Percentiles rank a stretch among this genome's conserved stretches.
Conservation (phyloP, 2,329 filamentous ascomycete genomes). For the Massarina eburnea region DNA sequence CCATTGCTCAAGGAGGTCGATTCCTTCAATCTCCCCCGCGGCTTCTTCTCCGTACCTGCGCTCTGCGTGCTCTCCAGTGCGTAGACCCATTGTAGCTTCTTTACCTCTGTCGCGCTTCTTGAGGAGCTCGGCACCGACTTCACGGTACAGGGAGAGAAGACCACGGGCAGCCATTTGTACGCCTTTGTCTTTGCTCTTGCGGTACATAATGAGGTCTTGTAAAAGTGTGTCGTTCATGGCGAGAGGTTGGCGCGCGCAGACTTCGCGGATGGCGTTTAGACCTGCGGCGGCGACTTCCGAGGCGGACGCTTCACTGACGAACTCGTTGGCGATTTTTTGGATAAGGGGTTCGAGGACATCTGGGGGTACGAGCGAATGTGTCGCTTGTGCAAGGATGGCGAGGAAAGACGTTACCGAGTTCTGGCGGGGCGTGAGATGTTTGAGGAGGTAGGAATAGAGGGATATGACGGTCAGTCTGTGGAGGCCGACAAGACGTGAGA, state of each 20-base stretch:
- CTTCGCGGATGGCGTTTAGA: slow-evolving; percentile 90
- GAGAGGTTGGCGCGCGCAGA: slow-evolving; percentile 89
- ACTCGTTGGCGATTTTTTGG: slow-evolving; percentile 96
- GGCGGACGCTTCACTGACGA: slow-evolving; percentile 91
- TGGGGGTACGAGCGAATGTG: slow-evolving; percentile 87
- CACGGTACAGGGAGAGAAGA: slow-evolving; percentile 84
- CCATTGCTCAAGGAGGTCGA: slow-evolving; percentile 89
- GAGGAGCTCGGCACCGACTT: slow-evolving; percentile 85
- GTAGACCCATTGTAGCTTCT: slow-evolving; percentile 81
- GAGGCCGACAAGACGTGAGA: slow-evolving; percentile 86
- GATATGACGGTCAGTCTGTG: slow-evolving; percentile 89
- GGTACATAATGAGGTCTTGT: slow-evolving; percentile 92
- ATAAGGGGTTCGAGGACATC: slow-evolving; percentile 89
- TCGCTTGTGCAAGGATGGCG: slow-evolving; percentile 87
- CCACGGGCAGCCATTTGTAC: slow-evolving; percentile 99
- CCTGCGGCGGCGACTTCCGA: slow-evolving; percentile 89
- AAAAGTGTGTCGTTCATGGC: slow-evolving; percentile 95
- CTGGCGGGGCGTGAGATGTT: slow-evolving; percentile 82
- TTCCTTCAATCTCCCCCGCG: slow-evolving; percentile 82
- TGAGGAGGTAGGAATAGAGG: slow-evolving; percentile 95
- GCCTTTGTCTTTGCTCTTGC: slow-evolving; percentile 97
- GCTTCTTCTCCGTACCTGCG: slow-evolving; percentile 82
- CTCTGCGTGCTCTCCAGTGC: slow-evolving; percentile 72
- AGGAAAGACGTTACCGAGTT: slow-evolving; percentile 90
- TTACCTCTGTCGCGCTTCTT: slow-evolving; percentile 90